phyloP scores from a whole-genome alignment of 2,329 filamentous ascomycete genomes.

The Juglanconis oblonga region DNA sequence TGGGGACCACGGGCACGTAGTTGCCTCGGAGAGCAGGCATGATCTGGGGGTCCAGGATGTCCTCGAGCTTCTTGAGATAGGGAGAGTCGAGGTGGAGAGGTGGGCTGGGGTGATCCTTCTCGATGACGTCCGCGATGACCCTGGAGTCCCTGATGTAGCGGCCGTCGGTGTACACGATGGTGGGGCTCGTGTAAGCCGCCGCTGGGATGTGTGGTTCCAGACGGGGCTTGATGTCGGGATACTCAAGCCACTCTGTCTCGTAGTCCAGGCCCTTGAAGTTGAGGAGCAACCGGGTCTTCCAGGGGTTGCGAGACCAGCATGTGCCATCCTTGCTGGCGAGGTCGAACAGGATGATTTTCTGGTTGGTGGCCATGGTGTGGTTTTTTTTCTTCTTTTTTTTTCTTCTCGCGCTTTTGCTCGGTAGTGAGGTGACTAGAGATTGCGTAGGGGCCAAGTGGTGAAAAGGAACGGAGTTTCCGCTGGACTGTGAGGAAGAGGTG shows the following conservation, averaged over 20 bases:
- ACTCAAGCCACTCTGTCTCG: slow-evolving; percentile 66
- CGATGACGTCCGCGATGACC: slow-evolving; percentile 57
- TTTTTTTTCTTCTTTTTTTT: no score
- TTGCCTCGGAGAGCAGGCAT: slow-evolving; percentile 35
- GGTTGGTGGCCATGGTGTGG: slow-evolving; percentile 26
- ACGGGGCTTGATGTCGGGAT: slow-evolving; percentile 57
- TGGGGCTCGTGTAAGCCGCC: slow-evolving; percentile 52
- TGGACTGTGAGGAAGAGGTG: no score
- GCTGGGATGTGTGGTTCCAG: slow-evolving; percentile 44
- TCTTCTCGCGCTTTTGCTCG: background rate
- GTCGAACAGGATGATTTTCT: slow-evolving; percentile 57
- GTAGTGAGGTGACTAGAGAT: background rate
- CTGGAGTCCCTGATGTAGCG: slow-evolving; percentile 63
- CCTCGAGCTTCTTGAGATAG: slow-evolving; percentile 41
- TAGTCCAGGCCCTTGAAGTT: slow-evolving; percentile 69
- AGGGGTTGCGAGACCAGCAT: slow-evolving; percentile 66
- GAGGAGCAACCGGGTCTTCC: slow-evolving; percentile 65
- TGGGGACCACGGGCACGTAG: slow-evolving; percentile 47
- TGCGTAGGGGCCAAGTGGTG: background rate
- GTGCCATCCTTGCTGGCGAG: slow-evolving; percentile 51
- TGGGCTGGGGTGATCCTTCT: slow-evolving; percentile 56
- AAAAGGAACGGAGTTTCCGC: no score
- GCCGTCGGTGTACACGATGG: slow-evolving; percentile 53
- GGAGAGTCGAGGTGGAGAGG: slow-evolving; percentile 56
- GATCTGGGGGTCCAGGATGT: slow-evolving; percentile 30